Conservation (phyloP, 306 rosid genomes). For the Lathyrus aphaca region DNA sequence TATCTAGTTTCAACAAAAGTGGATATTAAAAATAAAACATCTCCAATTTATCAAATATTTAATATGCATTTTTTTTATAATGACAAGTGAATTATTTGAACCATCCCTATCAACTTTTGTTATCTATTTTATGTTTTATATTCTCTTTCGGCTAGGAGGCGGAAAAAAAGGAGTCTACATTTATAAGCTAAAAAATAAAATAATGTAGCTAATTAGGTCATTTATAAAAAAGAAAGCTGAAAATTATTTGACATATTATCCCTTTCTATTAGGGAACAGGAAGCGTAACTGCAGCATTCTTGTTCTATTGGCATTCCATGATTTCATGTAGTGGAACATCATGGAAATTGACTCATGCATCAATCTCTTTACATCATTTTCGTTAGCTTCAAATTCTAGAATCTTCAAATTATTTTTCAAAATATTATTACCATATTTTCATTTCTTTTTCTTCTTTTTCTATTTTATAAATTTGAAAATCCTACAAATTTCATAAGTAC, state of each 20-base stretch:
- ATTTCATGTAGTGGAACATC: background rate
- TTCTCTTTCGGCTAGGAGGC: constrained; percentile 11
- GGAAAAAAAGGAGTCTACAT: background rate
- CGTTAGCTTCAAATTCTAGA: too few relatives aligned
- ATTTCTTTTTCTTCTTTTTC: too few relatives aligned
- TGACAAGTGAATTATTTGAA: background rate
- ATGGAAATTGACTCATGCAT: too few relatives aligned
- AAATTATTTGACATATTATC: background rate
- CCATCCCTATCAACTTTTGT: constrained; percentile 1
- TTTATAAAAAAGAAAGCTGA: background rate
- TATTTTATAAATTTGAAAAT: too few relatives aligned
- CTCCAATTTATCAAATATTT: background rate
- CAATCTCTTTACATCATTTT: too few relatives aligned
- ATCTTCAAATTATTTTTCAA: too few relatives aligned
- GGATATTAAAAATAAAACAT: background rate
- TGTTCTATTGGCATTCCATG: background rate
- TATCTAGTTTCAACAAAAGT: background rate
- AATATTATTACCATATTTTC: too few relatives aligned
- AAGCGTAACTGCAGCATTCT: background rate
- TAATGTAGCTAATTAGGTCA: background rate
- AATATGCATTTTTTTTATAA: background rate
- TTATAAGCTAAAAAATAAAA: constrained; percentile 2
- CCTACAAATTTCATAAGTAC: too few relatives aligned
- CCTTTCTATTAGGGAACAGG: background rate
- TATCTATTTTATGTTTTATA: background rate